Conservation (phyloP, 148 eudicot species). For the Vaccinium darrowii region DNA sequence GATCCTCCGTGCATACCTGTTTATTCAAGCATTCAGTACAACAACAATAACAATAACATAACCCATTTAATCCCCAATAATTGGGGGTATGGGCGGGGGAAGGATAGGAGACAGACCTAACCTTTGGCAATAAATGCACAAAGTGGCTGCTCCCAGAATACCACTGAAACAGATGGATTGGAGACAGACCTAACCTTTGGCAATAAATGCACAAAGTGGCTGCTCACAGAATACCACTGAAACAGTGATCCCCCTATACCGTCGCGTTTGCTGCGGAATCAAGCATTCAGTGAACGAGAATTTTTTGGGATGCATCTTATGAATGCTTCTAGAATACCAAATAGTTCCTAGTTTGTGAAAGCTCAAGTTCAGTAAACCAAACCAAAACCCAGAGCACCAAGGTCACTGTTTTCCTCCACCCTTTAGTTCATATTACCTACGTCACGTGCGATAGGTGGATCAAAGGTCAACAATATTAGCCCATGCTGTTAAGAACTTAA, state of each 20-base stretch:
- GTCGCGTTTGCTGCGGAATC: no score
- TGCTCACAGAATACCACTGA: no score
- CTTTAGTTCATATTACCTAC: background rate
- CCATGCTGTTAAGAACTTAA: background rate
- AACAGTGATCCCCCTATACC: no score
- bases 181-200: no score
- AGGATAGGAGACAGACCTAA: no score
- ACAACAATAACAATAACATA: no score
- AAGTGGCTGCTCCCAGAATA: no score
- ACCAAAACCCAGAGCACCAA: background rate
- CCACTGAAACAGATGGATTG: no score
- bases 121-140: no score
- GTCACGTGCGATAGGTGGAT: background rate
- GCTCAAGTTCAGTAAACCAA: background rate
- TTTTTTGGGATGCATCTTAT: background rate
- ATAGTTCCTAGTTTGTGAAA: background rate
- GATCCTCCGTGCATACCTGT: constrained; percentile 71
- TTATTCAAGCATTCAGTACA: background rate
- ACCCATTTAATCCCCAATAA: no score
- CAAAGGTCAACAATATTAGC: background rate
- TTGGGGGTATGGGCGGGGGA: no score
- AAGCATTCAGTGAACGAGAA: background rate
- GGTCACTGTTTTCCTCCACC: background rate
- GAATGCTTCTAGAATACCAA: background rate
- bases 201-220: no score